Percentiles rank a stretch among this genome's conserved stretches.
These are phyloP conservation scores for Parascedosporium putredinis DNA, from an alignment of 2,329 filamentous ascomycete genomes.

Conservation along the genomic window DNA sequence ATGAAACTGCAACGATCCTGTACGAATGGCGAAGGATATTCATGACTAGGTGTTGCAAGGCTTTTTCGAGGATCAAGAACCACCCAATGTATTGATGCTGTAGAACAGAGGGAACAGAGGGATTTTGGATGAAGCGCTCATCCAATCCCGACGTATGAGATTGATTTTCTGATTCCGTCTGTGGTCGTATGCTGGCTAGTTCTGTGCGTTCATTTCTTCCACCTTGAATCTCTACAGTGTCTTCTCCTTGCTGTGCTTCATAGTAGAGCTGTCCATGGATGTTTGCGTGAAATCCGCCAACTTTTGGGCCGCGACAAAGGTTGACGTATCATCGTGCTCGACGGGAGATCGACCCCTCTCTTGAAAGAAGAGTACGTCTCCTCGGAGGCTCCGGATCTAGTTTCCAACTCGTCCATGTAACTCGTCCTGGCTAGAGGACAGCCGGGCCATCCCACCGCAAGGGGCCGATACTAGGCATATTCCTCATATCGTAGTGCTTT, in stretches of 20 bases:
- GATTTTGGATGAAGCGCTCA: background rate
- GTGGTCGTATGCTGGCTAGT: background rate
- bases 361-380: too few relatives aligned
- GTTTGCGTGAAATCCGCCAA: background rate
- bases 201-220: background rate
- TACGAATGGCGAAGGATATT: constrained; percentile 1
- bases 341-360: too few relatives aligned
- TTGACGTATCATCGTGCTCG: too few relatives aligned
- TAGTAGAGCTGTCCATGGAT: background rate
- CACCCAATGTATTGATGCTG: background rate
- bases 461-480: too few relatives aligned
- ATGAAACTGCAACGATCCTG: background rate
- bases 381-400: too few relatives aligned
- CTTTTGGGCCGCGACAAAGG: too few relatives aligned
- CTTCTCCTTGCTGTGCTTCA: background rate
- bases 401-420: too few relatives aligned
- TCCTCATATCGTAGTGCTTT: too few relatives aligned
- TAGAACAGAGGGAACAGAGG: background rate
- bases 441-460: too few relatives aligned
- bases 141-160: background rate
- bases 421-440: too few relatives aligned
- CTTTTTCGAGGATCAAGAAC: background rate
- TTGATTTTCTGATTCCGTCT: background rate
- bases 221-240: background rate
- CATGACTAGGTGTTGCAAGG: background rate